Evolutionary conservation across 2,329 filamentous ascomycete species (phyloP).

Genomic region (Saccharata proteae): DNA sequence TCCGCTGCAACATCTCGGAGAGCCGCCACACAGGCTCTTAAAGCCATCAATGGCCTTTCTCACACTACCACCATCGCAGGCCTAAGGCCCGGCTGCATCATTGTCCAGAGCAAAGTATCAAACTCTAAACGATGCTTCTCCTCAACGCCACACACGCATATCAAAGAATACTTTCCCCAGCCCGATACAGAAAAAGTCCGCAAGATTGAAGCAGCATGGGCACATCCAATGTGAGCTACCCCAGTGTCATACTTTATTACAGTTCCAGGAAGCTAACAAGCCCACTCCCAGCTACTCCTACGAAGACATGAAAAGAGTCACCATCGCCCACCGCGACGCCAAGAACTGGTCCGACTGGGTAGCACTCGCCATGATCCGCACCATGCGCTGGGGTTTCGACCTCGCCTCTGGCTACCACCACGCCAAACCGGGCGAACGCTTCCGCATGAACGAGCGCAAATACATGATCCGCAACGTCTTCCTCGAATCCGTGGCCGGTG

Average conservation of each 20-base stretch:
- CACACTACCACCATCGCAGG: conserved; percentile 7
- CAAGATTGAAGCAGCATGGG: conserved; percentile 36
- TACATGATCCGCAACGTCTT: conserved; percentile 89
- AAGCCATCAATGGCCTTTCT: conserved; percentile 15
- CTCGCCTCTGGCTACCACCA: conserved; percentile 70
- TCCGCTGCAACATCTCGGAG: not conserved
- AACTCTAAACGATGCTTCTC: conserved; percentile 35
- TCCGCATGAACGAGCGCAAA: conserved; percentile 66
- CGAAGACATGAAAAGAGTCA: conserved; percentile 63
- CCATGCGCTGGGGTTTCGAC: conserved; percentile 72
- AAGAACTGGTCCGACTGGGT: conserved; percentile 63
- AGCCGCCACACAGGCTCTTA: conserved; percentile 10
- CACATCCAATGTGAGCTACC: conserved; percentile 30
- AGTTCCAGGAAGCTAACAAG: not conserved
- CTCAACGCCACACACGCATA: conserved; percentile 19
- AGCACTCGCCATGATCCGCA: conserved; percentile 63
- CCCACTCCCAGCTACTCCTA: conserved; percentile 53
- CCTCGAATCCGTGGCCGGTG: conserved; percentile 85
- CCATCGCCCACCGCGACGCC: conserved; percentile 64
- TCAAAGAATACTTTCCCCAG: conserved; percentile 36
- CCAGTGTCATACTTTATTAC: not conserved
- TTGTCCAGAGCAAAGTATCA: conserved; percentile 13
- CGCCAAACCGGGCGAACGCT: conserved; percentile 49
- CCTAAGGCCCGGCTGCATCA: conserved; percentile 14
- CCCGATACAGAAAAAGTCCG: conserved; percentile 32